Evolutionary conservation across 768 basidiomycete species (phyloP).

Genomic region (Russula abietina): DNA sequence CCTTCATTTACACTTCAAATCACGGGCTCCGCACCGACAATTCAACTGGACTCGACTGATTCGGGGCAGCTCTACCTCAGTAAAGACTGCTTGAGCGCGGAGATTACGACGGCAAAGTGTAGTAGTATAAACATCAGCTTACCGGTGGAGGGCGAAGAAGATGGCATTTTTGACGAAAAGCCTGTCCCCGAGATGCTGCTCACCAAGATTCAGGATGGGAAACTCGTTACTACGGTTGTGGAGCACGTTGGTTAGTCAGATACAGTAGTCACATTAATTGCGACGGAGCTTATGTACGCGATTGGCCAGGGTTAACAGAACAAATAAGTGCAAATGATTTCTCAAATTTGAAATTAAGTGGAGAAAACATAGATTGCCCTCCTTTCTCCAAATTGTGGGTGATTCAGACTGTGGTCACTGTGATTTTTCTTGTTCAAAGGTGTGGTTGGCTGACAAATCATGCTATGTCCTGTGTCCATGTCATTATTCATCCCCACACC

Average conservation of each 20-base stretch:
- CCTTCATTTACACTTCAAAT: conserved; percentile 93
- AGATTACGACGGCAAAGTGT: conserved; percentile 93
- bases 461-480: too few relatives aligned
- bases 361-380: too few relatives aligned
- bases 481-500: too few relatives aligned
- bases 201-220: conserved; percentile 74
- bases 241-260: conserved; percentile 63
- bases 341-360: too few relatives aligned
- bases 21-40: conserved; percentile 82
- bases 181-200: conserved; percentile 95
- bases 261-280: not conserved
- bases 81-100: conserved; percentile 66
- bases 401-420: too few relatives aligned
- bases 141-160: conserved; percentile 82
- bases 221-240: conserved; percentile 77
- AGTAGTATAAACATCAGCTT: conserved; percentile 87
- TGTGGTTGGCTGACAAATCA: too few relatives aligned
- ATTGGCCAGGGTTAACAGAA: too few relatives aligned
- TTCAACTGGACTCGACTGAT: conserved; percentile 92
- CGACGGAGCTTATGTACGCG: too few relatives aligned
- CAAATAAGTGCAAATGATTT: too few relatives aligned
- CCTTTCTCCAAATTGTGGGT: too few relatives aligned
- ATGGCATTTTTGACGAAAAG: conserved; percentile 85
- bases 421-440: too few relatives aligned
- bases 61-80: conserved; percentile 93